Conservation (phyloP, 371 early-diverging fungal species). For the Apophysomyces variabilis region DNA sequence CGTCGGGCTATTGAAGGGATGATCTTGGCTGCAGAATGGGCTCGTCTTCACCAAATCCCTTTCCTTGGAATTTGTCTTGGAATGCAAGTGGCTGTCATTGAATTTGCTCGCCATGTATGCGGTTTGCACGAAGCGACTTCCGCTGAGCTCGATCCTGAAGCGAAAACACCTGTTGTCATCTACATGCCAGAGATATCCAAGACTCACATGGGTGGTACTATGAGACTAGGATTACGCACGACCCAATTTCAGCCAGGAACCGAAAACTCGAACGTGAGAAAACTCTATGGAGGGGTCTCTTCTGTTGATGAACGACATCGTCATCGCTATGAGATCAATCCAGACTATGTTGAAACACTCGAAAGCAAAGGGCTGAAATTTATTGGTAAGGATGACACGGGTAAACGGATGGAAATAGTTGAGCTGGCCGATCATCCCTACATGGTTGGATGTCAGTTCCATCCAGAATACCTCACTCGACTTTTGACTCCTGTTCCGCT, state of each 20-base stretch:
- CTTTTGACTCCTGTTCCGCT: constrained; percentile 93
- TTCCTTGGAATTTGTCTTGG: constrained; percentile 99
- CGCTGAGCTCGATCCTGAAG: constrained; percentile 81
- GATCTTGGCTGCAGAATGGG: constrained; percentile 95
- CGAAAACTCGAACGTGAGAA: constrained; percentile 56
- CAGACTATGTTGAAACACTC: constrained; percentile 73
- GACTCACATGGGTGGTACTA: constrained; percentile 95
- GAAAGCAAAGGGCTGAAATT: constrained; percentile 90
- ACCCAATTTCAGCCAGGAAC: constrained; percentile 82
- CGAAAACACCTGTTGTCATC: constrained; percentile 80
- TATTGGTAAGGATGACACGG: constrained; percentile 93
- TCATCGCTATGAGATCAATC: constrained; percentile 99
- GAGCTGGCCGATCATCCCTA: constrained; percentile 95
- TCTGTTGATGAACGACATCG: constrained; percentile 95
- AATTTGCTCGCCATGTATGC: constrained; percentile 96
- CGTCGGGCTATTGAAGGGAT: constrained; percentile 97
- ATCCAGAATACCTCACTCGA: constrained; percentile 98
- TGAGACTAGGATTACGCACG: constrained; percentile 93
- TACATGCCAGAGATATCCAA: constrained; percentile 97
- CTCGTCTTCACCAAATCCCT: constrained; percentile 97
- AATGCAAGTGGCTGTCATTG: constrained; percentile 98
- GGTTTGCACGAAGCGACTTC: constrained; percentile 87
- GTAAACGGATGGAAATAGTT: constrained; percentile 96
- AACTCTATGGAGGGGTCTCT: constrained; percentile 71
- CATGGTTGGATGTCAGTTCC: constrained; percentile 98